Evolutionary conservation across 352 stramenopile genomes (phyloP).

Genomic region (Phytophthora cryptogea): DNA sequence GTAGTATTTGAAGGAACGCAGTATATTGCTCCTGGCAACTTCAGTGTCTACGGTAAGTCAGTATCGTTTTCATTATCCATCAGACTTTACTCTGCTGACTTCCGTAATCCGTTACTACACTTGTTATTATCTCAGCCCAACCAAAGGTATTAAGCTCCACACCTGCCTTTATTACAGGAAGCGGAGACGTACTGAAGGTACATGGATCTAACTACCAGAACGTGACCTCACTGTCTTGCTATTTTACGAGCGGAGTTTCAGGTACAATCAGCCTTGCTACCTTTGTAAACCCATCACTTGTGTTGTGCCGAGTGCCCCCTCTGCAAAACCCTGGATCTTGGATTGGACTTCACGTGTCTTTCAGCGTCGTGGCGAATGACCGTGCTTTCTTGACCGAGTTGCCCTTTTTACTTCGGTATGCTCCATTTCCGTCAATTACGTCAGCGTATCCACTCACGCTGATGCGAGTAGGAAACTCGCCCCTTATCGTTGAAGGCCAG

Average conservation of each 20-base stretch:
- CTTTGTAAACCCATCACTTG: constrained; percentile 32
- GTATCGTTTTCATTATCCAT: background rate
- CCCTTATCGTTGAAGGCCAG: constrained; percentile 22
- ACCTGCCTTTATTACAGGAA: constrained; percentile 37
- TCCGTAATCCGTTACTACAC: background rate
- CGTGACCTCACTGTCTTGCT: constrained; percentile 35
- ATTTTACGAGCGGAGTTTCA: constrained; percentile 30
- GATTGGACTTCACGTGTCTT: constrained; percentile 35
- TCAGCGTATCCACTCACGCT: constrained; percentile 22
- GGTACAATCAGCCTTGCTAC: constrained; percentile 3
- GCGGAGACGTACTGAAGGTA: constrained; percentile 32
- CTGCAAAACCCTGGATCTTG: constrained; percentile 29
- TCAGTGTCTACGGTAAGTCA: constrained; percentile 33
- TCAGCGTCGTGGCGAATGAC: constrained; percentile 7
- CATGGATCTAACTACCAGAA: constrained; percentile 35
- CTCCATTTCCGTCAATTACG: constrained; percentile 30
- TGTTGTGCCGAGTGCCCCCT: constrained; percentile 35
- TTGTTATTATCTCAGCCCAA: constrained; percentile 17
- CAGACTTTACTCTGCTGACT: background rate
- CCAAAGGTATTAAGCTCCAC: constrained; percentile 26
- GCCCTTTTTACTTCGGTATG: constrained; percentile 38
- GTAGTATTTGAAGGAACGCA: constrained; percentile 32
- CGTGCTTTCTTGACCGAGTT: background rate
- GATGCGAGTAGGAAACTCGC: constrained; percentile 15
- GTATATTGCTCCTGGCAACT: constrained; percentile 27